Percentiles rank a stretch among this genome's conserved stretches.
These are phyloP conservation scores for Dactylellina cionopaga DNA, from an alignment of 2,329 filamentous ascomycete species.

Conservation along the genomic window DNA sequence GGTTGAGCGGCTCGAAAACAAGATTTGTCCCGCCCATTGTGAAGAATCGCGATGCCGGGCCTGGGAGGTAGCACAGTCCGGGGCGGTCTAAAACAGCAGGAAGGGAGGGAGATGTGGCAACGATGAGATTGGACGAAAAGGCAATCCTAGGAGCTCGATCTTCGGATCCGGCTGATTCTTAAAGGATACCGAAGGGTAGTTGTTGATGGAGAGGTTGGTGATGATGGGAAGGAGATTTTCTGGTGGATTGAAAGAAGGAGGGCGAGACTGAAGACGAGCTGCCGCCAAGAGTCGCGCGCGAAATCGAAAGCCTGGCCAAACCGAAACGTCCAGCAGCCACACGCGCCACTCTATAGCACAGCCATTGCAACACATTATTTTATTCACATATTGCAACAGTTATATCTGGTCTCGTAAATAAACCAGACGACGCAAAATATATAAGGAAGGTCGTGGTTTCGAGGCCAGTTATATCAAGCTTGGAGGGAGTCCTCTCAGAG, in stretches of 20 bases:
- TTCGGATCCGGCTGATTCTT: background rate
- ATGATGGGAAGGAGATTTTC: conserved; percentile 2
- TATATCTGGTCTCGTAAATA: no score
- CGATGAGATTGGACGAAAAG: background rate
- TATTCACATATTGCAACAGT: no score
- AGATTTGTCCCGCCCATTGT: conserved; percentile 47
- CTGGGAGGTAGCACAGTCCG: conserved; percentile 13
- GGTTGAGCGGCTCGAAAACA: conserved; percentile 31
- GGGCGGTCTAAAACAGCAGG: conserved; percentile 1
- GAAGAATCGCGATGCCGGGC: conserved; percentile 24
- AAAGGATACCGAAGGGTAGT: no score
- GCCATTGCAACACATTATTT: no score
- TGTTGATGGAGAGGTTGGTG: conserved; percentile 9
- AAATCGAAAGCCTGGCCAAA: background rate
- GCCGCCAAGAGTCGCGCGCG: conserved; percentile 36
- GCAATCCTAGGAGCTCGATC: background rate
- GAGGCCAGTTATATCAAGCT: no score
- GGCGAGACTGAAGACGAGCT: conserved; percentile 8
- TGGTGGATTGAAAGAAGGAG: conserved; percentile 4
- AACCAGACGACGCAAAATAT: no score
- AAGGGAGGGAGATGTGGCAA: background rate
- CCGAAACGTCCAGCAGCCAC: no score
- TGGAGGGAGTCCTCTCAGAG: no score
- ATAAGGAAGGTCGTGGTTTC: no score
- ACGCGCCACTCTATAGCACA: background rate